These are phyloP conservation scores for Aspergillus hiratsukae DNA, from an alignment of 2,329 filamentous ascomycete species.

Conservation along the genomic window DNA sequence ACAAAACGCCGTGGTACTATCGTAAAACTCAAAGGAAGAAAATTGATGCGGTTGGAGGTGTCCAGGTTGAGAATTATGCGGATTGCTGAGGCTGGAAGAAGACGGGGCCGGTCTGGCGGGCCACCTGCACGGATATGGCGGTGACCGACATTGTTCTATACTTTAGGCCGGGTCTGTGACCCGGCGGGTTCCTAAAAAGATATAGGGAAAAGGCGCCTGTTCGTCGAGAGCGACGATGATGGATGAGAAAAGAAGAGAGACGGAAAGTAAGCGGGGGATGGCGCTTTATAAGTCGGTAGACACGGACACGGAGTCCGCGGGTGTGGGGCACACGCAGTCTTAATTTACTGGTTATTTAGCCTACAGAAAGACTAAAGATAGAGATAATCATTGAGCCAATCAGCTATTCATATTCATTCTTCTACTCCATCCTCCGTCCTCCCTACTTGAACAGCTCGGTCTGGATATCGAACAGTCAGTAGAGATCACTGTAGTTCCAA, in stretches of 20 bases:
- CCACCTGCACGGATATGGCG: slow-evolving; percentile 1
- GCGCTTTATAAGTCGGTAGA: neutral
- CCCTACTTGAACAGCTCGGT: too few species aligned
- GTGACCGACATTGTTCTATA: slow-evolving; percentile 14
- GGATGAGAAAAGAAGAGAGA: neutral
- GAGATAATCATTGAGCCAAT: too few species aligned
- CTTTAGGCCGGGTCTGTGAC: slow-evolving; percentile 13
- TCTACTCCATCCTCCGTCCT: too few species aligned
- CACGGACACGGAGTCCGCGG: neutral
- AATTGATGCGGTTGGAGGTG: slow-evolving; percentile 1
- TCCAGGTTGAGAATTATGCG: neutral
- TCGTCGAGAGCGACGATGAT: slow-evolving; percentile 1
- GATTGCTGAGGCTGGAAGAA: slow-evolving; percentile 3
- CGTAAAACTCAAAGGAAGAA: neutral
- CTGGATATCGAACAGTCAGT: neutral
- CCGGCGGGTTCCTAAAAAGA: slow-evolving; percentile 6
- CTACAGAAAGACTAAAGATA: neutral
- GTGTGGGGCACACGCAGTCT: neutral
- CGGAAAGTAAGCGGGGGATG: neutral
- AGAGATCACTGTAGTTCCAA: neutral
- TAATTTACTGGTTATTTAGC: too few species aligned
- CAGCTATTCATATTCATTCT: too few species aligned
- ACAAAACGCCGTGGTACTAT: neutral
- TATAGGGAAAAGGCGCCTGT: neutral
- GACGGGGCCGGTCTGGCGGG: slow-evolving; percentile 4